phyloP scores from a whole-genome alignment of 1,284 basidiomycete species.

The Rhodofomes roseus region DNA sequence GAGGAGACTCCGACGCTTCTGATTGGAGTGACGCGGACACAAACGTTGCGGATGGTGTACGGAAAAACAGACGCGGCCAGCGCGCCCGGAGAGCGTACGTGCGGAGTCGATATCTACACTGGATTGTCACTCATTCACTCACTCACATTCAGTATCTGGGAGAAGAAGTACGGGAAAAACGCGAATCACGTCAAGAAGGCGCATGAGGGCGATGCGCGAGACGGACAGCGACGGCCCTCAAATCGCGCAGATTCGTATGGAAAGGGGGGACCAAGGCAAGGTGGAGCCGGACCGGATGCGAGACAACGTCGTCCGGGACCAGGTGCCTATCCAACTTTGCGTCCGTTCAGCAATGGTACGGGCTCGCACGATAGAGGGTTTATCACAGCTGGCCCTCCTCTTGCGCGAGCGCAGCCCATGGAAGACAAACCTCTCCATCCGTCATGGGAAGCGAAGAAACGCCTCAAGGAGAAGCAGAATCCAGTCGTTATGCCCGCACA shows the following conservation, averaged over 20 bases:
- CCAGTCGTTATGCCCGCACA: slow-evolving; percentile 53
- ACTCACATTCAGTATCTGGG: slow-evolving; percentile 76
- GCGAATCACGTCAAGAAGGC: slow-evolving; percentile 88
- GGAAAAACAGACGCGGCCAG: slow-evolving; percentile 86
- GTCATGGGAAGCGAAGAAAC: slow-evolving; percentile 89
- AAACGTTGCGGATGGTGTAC: slow-evolving; percentile 47
- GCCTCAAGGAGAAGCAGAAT: slow-evolving; percentile 63
- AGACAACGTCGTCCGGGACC: not conserved
- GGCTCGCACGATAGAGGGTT: slow-evolving; percentile 6
- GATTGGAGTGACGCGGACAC: slow-evolving; percentile 74
- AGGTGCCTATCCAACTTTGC: not conserved
- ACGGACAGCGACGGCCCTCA: not conserved
- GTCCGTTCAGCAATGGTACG: slow-evolving; percentile 4
- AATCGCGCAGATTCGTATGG: slow-evolving; percentile 5
- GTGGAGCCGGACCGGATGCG: not conserved
- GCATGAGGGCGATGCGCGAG: slow-evolving; percentile 26
- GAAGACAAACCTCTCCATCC: slow-evolving; percentile 66
- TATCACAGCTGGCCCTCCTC: not conserved
- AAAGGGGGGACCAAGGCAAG: slow-evolving; percentile 9
- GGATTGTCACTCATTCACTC: not conserved
- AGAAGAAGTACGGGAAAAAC: slow-evolving; percentile 89
- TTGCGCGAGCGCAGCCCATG: slow-evolving; percentile 10
- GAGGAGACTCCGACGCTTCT: slow-evolving; percentile 70
- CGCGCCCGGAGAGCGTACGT: slow-evolving; percentile 88
- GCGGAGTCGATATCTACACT: slow-evolving; percentile 1